Conservation (phyloP, 371 early-diverging fungal species). For the Apophysomyces variabilis region DNA sequence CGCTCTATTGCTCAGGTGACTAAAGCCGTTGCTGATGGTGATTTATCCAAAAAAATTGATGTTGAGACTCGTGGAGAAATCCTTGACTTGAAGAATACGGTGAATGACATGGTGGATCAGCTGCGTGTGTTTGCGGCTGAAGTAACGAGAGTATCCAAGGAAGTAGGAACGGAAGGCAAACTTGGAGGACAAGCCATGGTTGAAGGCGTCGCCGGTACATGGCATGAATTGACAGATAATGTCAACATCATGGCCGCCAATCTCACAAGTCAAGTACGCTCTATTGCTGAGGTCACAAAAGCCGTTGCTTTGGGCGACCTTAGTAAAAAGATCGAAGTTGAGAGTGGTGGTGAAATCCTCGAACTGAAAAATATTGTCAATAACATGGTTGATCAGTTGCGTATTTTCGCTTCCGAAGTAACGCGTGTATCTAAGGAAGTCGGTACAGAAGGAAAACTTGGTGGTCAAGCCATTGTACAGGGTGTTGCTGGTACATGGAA, state of each 20-base stretch:
- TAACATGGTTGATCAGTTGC: conserved; percentile 59
- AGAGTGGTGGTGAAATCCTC: conserved; percentile 66
- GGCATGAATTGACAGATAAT: conserved; percentile 59
- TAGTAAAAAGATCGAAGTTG: conserved; percentile 65
- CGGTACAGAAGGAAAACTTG: conserved; percentile 43
- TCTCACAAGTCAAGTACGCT: conserved; percentile 56
- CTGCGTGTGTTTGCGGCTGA: conserved; percentile 48
- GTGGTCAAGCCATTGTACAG: conserved; percentile 47
- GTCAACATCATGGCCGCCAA: conserved; percentile 59
- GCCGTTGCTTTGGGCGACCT: conserved; percentile 65
- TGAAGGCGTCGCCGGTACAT: conserved; percentile 51
- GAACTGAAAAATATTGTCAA: conserved; percentile 69
- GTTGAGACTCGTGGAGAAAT: conserved; percentile 45
- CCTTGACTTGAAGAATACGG: conserved; percentile 37
- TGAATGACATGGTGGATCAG: conserved; percentile 56
- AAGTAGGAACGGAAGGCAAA: conserved; percentile 60
- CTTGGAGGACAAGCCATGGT: conserved; percentile 48
- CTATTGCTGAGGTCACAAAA: conserved; percentile 59
- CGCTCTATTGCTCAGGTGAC: conserved; percentile 59
- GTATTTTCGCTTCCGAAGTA: conserved; percentile 48
- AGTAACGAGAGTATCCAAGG: conserved; percentile 45
- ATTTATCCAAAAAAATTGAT: conserved; percentile 48
- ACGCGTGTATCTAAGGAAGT: conserved; percentile 46
- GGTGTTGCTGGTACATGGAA: conserved; percentile 58
- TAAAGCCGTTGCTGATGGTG: conserved; percentile 57